These are phyloP conservation scores for Cladosporium phlei DNA, from an alignment of 2,329 filamentous ascomycete species.

Conservation along the genomic window DNA sequence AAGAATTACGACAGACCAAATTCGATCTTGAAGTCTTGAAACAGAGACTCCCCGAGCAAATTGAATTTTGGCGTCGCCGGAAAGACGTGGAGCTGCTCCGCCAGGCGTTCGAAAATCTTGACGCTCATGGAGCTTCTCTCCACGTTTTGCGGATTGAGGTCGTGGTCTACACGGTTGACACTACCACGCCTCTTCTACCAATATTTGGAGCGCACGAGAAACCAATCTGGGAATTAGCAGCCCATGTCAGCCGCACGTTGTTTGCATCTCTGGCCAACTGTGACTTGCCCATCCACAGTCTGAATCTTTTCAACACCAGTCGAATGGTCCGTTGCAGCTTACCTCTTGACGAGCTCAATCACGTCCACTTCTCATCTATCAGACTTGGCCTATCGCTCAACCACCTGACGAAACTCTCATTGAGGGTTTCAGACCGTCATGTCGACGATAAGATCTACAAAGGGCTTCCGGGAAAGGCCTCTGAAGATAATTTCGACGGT, in stretches of 20 bases:
- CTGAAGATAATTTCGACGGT: background rate
- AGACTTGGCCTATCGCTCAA: background rate
- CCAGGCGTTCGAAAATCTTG: conserved; percentile 2
- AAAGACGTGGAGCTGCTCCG: background rate
- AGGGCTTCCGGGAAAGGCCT: background rate
- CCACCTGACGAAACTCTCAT: background rate
- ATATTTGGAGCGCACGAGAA: background rate
- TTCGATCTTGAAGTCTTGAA: background rate
- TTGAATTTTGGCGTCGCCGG: background rate
- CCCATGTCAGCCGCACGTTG: background rate
- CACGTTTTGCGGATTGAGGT: background rate
- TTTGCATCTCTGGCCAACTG: background rate
- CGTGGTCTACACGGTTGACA: background rate
- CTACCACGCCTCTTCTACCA: conserved; percentile 1
- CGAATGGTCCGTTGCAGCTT: conserved; percentile 3
- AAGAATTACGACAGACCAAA: background rate
- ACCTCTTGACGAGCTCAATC: background rate
- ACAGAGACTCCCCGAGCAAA: background rate
- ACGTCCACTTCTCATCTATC: background rate
- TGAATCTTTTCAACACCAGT: background rate
- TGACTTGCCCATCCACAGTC: conserved; percentile 1
- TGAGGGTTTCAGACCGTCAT: background rate
- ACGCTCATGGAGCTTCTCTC: background rate
- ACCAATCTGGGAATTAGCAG: conserved; percentile 1
- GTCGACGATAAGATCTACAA: background rate